Percentiles rank a stretch among this genome's conserved stretches.
Evolutionary conservation across 2,329 filamentous ascomycete genomes (phyloP).

Genomic region (Penicillium freii): DNA sequence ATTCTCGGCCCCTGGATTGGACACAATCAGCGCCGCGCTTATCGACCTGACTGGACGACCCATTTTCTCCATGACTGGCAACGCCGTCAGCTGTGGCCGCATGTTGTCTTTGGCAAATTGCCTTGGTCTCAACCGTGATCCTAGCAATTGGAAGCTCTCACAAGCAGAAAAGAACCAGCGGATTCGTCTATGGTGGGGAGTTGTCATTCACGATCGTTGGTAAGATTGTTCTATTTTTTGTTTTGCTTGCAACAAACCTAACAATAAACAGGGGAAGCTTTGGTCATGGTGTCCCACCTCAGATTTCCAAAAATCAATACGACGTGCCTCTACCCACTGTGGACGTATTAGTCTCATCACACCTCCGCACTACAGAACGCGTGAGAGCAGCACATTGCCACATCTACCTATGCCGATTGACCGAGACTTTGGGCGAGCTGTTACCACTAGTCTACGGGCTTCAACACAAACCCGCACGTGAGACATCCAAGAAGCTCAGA

Average conservation of each 20-base stretch:
- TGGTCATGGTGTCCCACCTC: conserved; percentile 56
- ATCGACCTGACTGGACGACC: conserved; percentile 61
- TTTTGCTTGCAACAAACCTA: conserved; percentile 5
- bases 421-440: conserved; percentile 47
- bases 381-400: conserved; percentile 51
- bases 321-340: conserved; percentile 55
- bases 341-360: conserved; percentile 39
- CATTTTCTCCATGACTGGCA: conserved; percentile 59
- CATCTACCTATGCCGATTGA: conserved; percentile 53
- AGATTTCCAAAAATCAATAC: conserved; percentile 54
- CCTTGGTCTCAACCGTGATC: conserved; percentile 56
- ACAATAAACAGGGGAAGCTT: conserved; percentile 49
- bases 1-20: conserved; percentile 57
- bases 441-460: conserved; percentile 48
- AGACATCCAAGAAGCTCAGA: conserved; percentile 47
- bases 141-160: conserved; percentile 53
- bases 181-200: conserved; percentile 57
- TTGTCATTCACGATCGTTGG: conserved; percentile 58
- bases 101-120: conserved; percentile 56
- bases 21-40: conserved; percentile 57
- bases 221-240: conserved; percentile 18
- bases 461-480: conserved; percentile 43
- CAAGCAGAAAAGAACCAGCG: conserved; percentile 52
- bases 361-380: conserved; percentile 42
- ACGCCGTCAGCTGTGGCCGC: conserved; percentile 54